Evolutionary conservation across 257 asterid genomes (phyloP), one percentile per base, ranked within the genome.

Genomic region (Solanum virginianum): DNA sequence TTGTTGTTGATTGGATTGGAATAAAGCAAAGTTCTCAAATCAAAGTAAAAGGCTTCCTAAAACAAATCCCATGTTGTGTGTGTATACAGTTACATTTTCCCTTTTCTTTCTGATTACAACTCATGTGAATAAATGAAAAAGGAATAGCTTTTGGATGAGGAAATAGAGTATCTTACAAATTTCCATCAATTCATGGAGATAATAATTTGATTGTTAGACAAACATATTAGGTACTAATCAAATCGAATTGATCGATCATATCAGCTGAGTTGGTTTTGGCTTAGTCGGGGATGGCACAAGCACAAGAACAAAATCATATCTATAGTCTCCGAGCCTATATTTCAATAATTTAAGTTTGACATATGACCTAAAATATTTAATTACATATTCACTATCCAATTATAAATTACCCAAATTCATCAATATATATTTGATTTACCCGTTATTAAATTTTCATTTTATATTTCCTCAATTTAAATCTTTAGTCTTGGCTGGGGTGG

Each of bases 1-100:
- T 83, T 49, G 87, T 77, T 84, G 77, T 84, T 71, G 86, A 86
- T 83, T 2, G 59, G 65, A 39, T 87, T 84, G 85, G 89, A 86
- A 89, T 90, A 90, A 87, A 88, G 87, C 82, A 2, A 83, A 80
- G 79, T 80, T 55, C 45, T 54, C 41, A 45, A 56, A 22, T 88
- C 36, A 63, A 54, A 68, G 82, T 60, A 83, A 51, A 62, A 13
- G 22, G 45, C 54, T 43, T 7, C 53, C 10, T 16, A 45, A 62
- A 83, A 62, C 79, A 81, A 20, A 81, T 45, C 49, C 14, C 32
- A 45, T 22, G 32, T 29, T 29, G 32, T 29, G 16, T 74, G n/a
- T 74, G 59, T 39, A 45, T 74, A 57, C 57, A 72, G 56, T 43
- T 45, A n/a, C 39, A 45, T 12, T 43, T n/a, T n/a, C 39, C 57